Evolutionary conservation across 768 basidiomycete species (phyloP), one percentile per base, ranked within the genome.

Genomic region (Pulveroboletus sp.): DNA sequence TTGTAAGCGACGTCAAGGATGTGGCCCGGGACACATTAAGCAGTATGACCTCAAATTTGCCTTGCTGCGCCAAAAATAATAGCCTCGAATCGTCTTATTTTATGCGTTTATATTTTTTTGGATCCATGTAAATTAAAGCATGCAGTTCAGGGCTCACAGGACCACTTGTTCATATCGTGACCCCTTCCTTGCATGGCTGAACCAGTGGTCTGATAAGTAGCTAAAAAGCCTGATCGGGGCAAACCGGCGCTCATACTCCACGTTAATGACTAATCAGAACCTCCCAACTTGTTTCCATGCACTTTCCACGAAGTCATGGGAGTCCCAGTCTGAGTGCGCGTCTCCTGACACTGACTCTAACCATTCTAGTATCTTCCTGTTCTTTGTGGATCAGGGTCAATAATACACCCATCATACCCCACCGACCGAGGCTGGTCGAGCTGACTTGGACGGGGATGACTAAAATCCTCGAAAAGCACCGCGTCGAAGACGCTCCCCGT

Each of bases 31-130:
- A n/a, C n/a, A n/a, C n/a, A n/a, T n/a, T n/a, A n/a, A n/a, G n/a
- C n/a, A n/a, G n/a, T n/a, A n/a, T n/a, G n/a, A n/a, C n/a, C n/a
- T n/a, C n/a, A n/a, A n/a, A n/a, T n/a, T n/a, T n/a, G n/a, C n/a
- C n/a, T n/a, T n/a, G 53, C 16, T 53, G 46, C 43, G 32, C 64
- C 65, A 64, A 66, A 68, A 68, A 66, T 66, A 66, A 64, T 64
- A 55, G n/a, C 46, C 62, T 62, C 49, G 29, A 42, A 36, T 51
- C 49, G 37, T 43, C 52, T 48, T 65, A 61, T 65, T 65, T 63
- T 49, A 51, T 40, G 37, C 10, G 36, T 45, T 19, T 22, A 11
- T 66, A 66, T 67, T 58, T 68, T 55, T 55, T n/a, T n/a, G n/a
- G n/a, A 53, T 56, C 54, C 48, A 6, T 37, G 19, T 20, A 40